phyloP scores from a whole-genome alignment of 257 asterid species.

The Eucommia ulmoides region DNA sequence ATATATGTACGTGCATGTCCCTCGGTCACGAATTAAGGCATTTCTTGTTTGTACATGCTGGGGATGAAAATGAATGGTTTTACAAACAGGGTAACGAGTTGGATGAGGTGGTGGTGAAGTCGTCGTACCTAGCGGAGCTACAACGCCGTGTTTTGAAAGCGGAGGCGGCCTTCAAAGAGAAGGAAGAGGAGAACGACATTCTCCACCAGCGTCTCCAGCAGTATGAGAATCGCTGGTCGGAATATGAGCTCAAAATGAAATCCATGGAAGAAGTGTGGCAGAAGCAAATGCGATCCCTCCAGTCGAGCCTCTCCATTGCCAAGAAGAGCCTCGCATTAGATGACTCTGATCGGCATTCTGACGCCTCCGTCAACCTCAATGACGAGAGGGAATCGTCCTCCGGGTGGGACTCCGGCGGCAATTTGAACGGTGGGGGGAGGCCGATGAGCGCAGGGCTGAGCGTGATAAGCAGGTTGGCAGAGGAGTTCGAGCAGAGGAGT shows the following conservation, averaged over 20 bases:
- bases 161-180: conserved; percentile 74
- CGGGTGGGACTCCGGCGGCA: conserved; percentile 51
- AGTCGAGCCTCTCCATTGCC: conserved; percentile 90
- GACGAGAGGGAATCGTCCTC: conserved; percentile 52
- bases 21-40: too few species aligned
- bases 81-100: conserved; percentile 51
- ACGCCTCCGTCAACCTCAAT: conserved; percentile 52
- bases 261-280: conserved; percentile 99
- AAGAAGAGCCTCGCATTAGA: conserved; percentile 75
- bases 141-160: conserved; percentile 89
- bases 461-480: conserved; percentile 77
- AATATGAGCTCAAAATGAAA: conserved; percentile 87
- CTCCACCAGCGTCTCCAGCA: conserved; percentile 85
- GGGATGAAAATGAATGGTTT: not conserved
- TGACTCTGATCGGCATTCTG: conserved; percentile 60
- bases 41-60: not conserved
- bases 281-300: conserved; percentile 92
- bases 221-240: conserved; percentile 93
- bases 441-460: conserved; percentile 49
- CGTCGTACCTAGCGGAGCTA: conserved; percentile 89
- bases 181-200: conserved; percentile 81
- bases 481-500: conserved; percentile 92
- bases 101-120: conserved; percentile 77
- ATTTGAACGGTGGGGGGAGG: conserved; percentile 46
- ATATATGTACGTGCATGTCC: too few species aligned